Base-by-base conservation (phyloP, 2,329 filamentous ascomycete species). In the Cladophialophora exuberans region DNA sequence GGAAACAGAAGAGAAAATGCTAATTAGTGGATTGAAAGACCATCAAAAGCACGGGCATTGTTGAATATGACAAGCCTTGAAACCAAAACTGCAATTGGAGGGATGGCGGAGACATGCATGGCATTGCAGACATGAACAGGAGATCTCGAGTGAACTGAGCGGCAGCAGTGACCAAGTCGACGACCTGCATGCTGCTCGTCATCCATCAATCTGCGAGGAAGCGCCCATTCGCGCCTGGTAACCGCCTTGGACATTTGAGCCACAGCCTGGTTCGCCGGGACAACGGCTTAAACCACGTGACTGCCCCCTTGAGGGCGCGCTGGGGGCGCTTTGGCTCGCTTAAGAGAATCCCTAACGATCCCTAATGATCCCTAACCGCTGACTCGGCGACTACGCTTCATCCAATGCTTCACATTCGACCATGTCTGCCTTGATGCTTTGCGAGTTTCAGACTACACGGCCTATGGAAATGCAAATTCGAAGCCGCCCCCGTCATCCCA, bases 401-500 rank as follows among this genome's bases (percentile, higher is more conserved):
- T 42, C 54, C 54, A 52, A 43, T 48, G 49, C 54, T 52, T 56
- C 53, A 56, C 53, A 56, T 56, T 56, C 46, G 53, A 56, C 39
- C 39, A 43, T 39, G 41, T 31, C 28, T 38, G 47, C 42, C 30
- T 47, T 60, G 53, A 52, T 54, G 50, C 57, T 51, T 28, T 50
- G 15, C n/a, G 22, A 46, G 58, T 57, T 61, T 61, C 58, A 61
- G 44, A 23, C 50, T 48, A 45, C 17, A 50, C 35, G 20, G 23
- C 57, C 57, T 54, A 60, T 56, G n/a, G 43, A 33, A 43, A 9
- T 18, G n/a, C 47, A 38, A 44, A 30, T 25, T 51, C 18, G 38
- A 39, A 61, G 58, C 58, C 58, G 55, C 58, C 46, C 56, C 56
- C 58, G 54, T 61, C 55, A 61, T 61, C 31, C 38, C 2, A 20